A percentile compares a stretch with the other conserved stretches of the same genome.
Conservation (phyloP, 345 rosid species). For the Gossypioides kirkii region DNA sequence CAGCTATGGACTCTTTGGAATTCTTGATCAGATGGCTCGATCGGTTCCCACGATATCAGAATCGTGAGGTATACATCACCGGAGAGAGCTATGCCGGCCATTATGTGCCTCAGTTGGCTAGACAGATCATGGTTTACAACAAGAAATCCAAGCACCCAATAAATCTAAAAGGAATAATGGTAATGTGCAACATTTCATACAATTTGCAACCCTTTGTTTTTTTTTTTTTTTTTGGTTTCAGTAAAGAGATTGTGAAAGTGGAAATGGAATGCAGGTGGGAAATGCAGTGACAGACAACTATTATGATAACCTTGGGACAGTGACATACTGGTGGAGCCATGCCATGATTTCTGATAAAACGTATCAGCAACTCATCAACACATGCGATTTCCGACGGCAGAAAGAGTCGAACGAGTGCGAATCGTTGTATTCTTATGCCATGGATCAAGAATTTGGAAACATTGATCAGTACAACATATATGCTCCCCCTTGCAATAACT, state of each 20-base stretch:
- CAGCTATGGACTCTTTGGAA: constrained; percentile 84
- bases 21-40: constrained; percentile 73
- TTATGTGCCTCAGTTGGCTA: constrained; percentile 92
- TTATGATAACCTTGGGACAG: constrained; percentile 93
- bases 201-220: not conserved
- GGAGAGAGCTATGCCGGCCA: constrained; percentile 99
- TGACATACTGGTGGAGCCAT: constrained; percentile 99
- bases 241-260: not conserved
- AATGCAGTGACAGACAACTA: constrained; percentile 95
- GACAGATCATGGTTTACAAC: constrained; percentile 62
- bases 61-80: constrained; percentile 60
- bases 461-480: constrained; percentile 96
- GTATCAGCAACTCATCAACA: constrained; percentile 67
- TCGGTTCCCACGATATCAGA: constrained; percentile 75
- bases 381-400: constrained; percentile 74
- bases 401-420: constrained; percentile 88
- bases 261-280: constrained; percentile 58
- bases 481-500: constrained; percentile 82
- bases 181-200: constrained; percentile 17
- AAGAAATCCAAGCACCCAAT: constrained; percentile 49
- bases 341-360: constrained; percentile 95
- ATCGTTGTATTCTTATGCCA: constrained; percentile 76
- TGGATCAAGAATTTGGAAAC: constrained; percentile 93
- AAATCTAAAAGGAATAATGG: constrained; percentile 88
- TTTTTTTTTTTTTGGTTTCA: not conserved